Evolutionary conservation across 495 filamentous ascomycete species (phyloP).

Genomic region (Podospora pseudocomata): DNA sequence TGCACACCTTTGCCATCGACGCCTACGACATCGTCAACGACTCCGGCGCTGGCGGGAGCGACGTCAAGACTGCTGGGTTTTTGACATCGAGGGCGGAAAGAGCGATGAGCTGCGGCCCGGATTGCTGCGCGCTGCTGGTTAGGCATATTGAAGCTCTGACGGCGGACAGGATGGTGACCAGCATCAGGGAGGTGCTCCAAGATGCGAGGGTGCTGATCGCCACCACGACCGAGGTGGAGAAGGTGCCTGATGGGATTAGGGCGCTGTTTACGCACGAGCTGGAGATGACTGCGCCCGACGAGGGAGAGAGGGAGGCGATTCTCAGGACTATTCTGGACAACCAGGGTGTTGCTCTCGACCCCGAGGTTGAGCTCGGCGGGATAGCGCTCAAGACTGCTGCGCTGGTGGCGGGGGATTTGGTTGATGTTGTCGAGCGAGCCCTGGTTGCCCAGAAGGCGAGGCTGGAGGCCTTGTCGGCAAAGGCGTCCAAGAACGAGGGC

Average conservation of each 20-base stretch:
- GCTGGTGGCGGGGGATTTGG: conserved; percentile 87
- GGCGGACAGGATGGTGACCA: conserved; percentile 79
- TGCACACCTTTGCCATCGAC: conserved; percentile 86
- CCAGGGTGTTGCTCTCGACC: conserved; percentile 64
- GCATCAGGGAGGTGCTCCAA: conserved; percentile 72
- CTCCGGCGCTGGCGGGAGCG: conserved; percentile 76
- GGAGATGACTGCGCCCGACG: conserved; percentile 88
- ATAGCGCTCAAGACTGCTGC: conserved; percentile 95
- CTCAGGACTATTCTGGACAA: conserved; percentile 72
- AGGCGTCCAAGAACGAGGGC: conserved; percentile 27
- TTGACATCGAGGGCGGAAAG: conserved; percentile 82
- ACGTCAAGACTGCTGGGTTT: conserved; percentile 89
- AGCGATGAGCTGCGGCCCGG: conserved; percentile 79
- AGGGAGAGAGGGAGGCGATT: conserved; percentile 86
- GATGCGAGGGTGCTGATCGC: conserved; percentile 78
- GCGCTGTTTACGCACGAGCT: conserved; percentile 94
- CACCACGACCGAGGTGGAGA: conserved; percentile 91
- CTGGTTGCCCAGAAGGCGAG: conserved; percentile 68
- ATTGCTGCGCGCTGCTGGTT: conserved; percentile 78
- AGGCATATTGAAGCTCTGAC: conserved; percentile 87
- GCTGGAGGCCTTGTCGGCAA: conserved; percentile 62
- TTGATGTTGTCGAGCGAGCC: conserved; percentile 91
- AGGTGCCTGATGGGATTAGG: conserved; percentile 83
- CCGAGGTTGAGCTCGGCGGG: conserved; percentile 74
- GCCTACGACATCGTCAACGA: conserved; percentile 92